Percentiles rank a stretch among this genome's conserved stretches.
phyloP scores from a whole-genome alignment of 208 protist species.

The Novymonas esmeraldas region DNA sequence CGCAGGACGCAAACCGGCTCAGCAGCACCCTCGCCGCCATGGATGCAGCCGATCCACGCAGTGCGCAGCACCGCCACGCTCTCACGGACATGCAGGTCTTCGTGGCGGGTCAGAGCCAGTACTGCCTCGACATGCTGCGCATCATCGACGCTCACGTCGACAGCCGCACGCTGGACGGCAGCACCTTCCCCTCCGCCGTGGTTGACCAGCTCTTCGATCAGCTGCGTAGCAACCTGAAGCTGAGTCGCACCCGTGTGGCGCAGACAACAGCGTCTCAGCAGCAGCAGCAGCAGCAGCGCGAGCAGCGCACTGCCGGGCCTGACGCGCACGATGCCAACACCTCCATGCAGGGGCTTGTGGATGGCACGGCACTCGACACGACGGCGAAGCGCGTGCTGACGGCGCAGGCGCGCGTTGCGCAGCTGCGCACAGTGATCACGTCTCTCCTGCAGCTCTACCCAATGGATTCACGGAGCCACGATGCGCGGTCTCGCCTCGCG shows the following conservation, averaged over 20 bases:
- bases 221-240: slow-evolving; percentile 41
- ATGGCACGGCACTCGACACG: slow-evolving; percentile 24
- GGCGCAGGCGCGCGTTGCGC: slow-evolving; percentile 42
- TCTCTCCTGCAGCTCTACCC: slow-evolving; percentile 69
- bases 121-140: slow-evolving; percentile 37
- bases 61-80: slow-evolving; percentile 11
- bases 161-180: slow-evolving; percentile 36
- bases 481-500: slow-evolving; percentile 62
- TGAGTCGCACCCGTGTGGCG: slow-evolving; percentile 17
- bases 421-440: slow-evolving; percentile 66
- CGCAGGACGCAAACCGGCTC: slow-evolving; percentile 39
- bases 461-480: slow-evolving; percentile 62
- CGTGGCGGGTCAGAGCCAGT: slow-evolving; percentile 32
- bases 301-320: background rate
- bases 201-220: slow-evolving; percentile 45
- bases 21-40: slow-evolving; percentile 21
- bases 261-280: background rate
- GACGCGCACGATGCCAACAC: slow-evolving; percentile 1
- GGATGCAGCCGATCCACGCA: slow-evolving; percentile 17
- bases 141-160: slow-evolving; percentile 62
- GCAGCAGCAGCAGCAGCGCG: slow-evolving; percentile 7
- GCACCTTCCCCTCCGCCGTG: slow-evolving; percentile 42
- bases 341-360: slow-evolving; percentile 12
- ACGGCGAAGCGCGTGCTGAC: slow-evolving; percentile 32
- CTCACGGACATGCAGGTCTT: slow-evolving; percentile 37